Percentiles rank a stretch among this genome's conserved stretches.
These are phyloP conservation scores for Rhizopogon roseolus DNA, from an alignment of 768 basidiomycete species.

Conservation along the genomic window DNA sequence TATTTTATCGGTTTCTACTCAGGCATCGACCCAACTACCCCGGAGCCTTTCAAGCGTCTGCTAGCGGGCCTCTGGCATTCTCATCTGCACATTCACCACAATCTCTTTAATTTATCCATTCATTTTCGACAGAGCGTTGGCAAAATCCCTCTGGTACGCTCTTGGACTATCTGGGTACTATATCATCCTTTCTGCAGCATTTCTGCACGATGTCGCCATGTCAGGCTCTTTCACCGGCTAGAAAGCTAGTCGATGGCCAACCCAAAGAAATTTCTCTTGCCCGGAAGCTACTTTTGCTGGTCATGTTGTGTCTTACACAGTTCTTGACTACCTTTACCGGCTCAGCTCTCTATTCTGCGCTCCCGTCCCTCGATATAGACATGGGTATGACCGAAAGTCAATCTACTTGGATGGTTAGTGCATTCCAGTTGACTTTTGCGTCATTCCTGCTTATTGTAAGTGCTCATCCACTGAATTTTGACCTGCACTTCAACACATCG, in stretches of 20 bases:
- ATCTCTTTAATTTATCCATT: too few relatives aligned
- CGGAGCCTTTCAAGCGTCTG: too few relatives aligned
- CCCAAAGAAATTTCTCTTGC: slow-evolving; percentile 4
- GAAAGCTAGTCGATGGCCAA: background rate
- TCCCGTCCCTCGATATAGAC: background rate
- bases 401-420: slow-evolving; percentile 31
- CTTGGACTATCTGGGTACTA: background rate
- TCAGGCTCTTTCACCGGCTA: background rate
- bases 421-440: slow-evolving; percentile 36
- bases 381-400: slow-evolving; percentile 22
- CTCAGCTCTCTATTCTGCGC: too few relatives aligned
- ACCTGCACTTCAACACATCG: too few relatives aligned
- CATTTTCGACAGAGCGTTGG: too few relatives aligned
- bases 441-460: slow-evolving; percentile 20
- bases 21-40: too few relatives aligned
- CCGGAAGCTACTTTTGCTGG: background rate
- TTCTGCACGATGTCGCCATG: background rate
- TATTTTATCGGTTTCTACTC: too few relatives aligned
- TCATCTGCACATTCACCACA: too few relatives aligned
- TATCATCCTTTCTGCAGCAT: background rate
- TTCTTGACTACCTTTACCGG: too few relatives aligned
- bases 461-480: too few relatives aligned
- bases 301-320: too few relatives aligned
- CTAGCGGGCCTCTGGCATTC: too few relatives aligned
- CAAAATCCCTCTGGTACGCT: background rate